Conservation (phyloP, 2,329 filamentous ascomycete species). For the Fusarium ramigenum region DNA sequence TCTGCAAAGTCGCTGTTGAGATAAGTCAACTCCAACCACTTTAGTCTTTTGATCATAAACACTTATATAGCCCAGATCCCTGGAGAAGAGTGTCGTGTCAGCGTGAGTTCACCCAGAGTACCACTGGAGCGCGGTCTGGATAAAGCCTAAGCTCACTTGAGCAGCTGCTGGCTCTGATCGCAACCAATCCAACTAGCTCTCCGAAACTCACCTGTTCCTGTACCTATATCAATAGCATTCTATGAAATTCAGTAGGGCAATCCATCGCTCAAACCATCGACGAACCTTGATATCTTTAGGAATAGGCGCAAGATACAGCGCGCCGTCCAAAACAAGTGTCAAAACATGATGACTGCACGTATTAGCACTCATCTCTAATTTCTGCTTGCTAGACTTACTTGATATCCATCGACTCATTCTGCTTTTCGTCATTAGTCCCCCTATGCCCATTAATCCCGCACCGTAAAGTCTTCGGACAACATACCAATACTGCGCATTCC, state of each 20-base stretch:
- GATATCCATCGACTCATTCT: constrained; percentile 36
- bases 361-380: neutral
- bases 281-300: constrained; percentile 10
- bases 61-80: constrained; percentile 31
- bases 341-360: constrained; percentile 20
- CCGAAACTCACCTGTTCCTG: constrained; percentile 6
- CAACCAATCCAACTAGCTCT: neutral
- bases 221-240: constrained; percentile 26
- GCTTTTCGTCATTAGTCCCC: constrained; percentile 28
- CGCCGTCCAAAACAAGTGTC: constrained; percentile 18
- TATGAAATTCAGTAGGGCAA: neutral
- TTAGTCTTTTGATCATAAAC: fast-evolving
- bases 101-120: neutral
- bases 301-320: constrained; percentile 6
- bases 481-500: constrained; percentile 28
- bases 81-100: fast-evolving
- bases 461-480: fast-evolving
- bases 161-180: fast-evolving
- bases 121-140: fast-evolving
- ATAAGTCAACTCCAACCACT: too few relatives aligned
- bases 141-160: neutral
- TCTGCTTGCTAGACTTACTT: neutral
- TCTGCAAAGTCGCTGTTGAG: constrained; percentile 23
- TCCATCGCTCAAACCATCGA: fast-evolving
- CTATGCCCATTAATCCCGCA: neutral